These are phyloP conservation scores for Abortiporus biennis DNA, from an alignment of 1,284 basidiomycete genomes.

Conservation along the genomic window DNA sequence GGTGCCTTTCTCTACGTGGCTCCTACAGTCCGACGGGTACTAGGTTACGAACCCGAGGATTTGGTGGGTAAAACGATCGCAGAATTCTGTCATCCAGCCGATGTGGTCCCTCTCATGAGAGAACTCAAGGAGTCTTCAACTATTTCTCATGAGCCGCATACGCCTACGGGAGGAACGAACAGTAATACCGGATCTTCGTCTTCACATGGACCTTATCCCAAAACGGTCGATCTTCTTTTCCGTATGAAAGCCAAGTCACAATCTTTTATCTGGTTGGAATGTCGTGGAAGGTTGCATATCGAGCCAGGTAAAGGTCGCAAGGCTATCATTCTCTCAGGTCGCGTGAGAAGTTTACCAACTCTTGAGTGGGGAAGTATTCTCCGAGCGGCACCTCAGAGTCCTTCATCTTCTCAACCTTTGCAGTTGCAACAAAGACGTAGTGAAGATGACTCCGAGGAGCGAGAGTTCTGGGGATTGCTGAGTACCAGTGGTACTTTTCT, in stretches of 20 bases:
- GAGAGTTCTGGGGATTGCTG: slow-evolving; percentile 58
- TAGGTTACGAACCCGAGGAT: slow-evolving; percentile 80
- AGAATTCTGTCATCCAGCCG: slow-evolving; percentile 83
- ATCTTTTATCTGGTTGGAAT: slow-evolving; percentile 82
- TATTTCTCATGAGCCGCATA: slow-evolving; percentile 6
- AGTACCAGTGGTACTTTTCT: slow-evolving; percentile 45
- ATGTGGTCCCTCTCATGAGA: slow-evolving; percentile 86
- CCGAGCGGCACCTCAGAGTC: slow-evolving; percentile 39
- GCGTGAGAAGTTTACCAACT: slow-evolving; percentile 60
- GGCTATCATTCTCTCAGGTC: slow-evolving; percentile 78
- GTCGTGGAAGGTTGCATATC: slow-evolving; percentile 77
- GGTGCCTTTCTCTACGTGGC: slow-evolving; percentile 93
- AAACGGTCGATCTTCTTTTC: slow-evolving; percentile 72
- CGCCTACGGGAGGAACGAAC: slow-evolving; percentile 7
- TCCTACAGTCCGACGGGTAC: slow-evolving; percentile 65
- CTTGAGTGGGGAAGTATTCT: slow-evolving; percentile 57
- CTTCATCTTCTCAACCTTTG: background rate
- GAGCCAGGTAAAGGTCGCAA: slow-evolving; percentile 90
- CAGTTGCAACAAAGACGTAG: no score
- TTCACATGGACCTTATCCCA: slow-evolving; percentile 18
- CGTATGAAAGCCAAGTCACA: slow-evolving; percentile 59
- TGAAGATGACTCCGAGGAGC: slow-evolving; percentile 28
- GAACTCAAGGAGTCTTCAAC: slow-evolving; percentile 81
- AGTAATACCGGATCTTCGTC: slow-evolving; percentile 6
- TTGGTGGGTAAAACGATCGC: slow-evolving; percentile 74